Percentiles rank a stretch among this genome's conserved stretches.
phyloP scores from a whole-genome alignment of 345 rosid genomes.

The Ceriops tagal region DNA sequence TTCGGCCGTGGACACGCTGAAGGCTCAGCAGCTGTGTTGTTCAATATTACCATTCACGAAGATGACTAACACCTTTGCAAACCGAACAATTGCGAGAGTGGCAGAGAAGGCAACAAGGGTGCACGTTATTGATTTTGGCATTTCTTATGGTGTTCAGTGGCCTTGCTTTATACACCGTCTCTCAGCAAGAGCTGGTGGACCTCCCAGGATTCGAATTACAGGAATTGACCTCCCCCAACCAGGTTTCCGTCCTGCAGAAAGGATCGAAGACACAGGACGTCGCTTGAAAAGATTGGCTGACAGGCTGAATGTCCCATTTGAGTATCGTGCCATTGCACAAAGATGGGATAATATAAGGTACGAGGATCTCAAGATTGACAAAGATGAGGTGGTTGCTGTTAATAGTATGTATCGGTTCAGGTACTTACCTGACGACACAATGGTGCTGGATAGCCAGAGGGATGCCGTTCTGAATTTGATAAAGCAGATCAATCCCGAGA shows the following conservation, averaged over 20 bases:
- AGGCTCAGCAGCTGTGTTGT: conserved; percentile 43
- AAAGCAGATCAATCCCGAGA: conserved; percentile 42
- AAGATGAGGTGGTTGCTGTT: conserved; percentile 46
- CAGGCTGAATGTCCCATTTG: conserved; percentile 47
- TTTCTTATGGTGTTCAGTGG: conserved; percentile 63
- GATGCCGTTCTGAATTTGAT: conserved; percentile 41
- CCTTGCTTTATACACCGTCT: conserved; percentile 51
- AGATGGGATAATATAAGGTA: conserved; percentile 52
- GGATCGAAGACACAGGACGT: conserved; percentile 51
- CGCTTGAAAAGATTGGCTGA: conserved; percentile 45
- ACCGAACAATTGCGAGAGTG: conserved; percentile 37
- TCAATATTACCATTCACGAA: conserved; percentile 47
- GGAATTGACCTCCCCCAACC: conserved; percentile 57
- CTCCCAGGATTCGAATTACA: conserved; percentile 50
- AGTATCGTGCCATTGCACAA: conserved; percentile 53
- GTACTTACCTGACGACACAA: conserved; percentile 55
- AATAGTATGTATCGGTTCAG: conserved; percentile 37
- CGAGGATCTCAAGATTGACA: conserved; percentile 49
- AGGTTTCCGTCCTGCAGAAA: conserved; percentile 48
- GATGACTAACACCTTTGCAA: conserved; percentile 43
- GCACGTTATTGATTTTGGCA: conserved; percentile 61
- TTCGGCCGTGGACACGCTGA: conserved; percentile 46
- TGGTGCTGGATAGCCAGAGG: conserved; percentile 40
- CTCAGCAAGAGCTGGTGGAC: conserved; percentile 46
- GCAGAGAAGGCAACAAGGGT: conserved; percentile 41